A percentile compares a stretch with the other conserved stretches of the same genome.
Evolutionary conservation across 306 rosid species (phyloP).

Genomic region (Begonia loranthoides): DNA sequence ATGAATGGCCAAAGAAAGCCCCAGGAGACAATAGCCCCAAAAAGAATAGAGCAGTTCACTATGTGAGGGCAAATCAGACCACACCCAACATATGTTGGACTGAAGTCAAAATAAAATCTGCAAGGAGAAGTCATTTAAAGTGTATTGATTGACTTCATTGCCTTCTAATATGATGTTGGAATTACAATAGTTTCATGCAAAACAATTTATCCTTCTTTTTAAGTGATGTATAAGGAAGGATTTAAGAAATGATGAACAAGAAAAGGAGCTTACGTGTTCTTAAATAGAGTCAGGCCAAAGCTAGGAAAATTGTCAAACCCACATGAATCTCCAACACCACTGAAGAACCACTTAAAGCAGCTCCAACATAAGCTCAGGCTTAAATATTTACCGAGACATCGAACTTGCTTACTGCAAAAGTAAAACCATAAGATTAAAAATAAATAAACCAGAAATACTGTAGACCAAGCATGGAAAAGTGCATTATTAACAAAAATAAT

Average conservation of each 20-base stretch:
- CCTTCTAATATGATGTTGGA: too few species aligned
- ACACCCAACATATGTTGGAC: slow-evolving; percentile 94
- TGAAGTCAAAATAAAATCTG: slow-evolving; percentile 88
- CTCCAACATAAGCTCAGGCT: slow-evolving; percentile 55
- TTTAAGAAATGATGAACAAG: neutral
- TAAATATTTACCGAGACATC: slow-evolving; percentile 45
- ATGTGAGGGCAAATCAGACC: slow-evolving; percentile 91
- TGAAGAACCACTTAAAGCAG: slow-evolving; percentile 69
- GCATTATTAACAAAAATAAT: slow-evolving; percentile 4
- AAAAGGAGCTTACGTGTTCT: slow-evolving; percentile 38
- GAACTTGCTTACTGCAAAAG: slow-evolving; percentile 64
- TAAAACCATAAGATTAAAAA: slow-evolving; percentile 1
- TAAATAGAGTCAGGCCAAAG: slow-evolving; percentile 65
- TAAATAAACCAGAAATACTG: neutral
- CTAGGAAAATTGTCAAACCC: slow-evolving; percentile 67
- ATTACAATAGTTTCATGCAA: too few species aligned
- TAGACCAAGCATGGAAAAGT: neutral
- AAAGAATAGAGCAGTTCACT: slow-evolving; percentile 64
- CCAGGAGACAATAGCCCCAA: slow-evolving; percentile 95
- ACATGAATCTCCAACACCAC: slow-evolving; percentile 55
- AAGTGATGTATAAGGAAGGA: too few species aligned
- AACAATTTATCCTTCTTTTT: too few species aligned
- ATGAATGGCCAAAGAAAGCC: slow-evolving; percentile 83
- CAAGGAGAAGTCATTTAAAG: slow-evolving; percentile 17
- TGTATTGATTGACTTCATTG: neutral